A percentile compares a stretch with the other conserved stretches of the same genome.
phyloP scores from a whole-genome alignment of 768 basidiomycete genomes.

The Dendrothele bispora region DNA sequence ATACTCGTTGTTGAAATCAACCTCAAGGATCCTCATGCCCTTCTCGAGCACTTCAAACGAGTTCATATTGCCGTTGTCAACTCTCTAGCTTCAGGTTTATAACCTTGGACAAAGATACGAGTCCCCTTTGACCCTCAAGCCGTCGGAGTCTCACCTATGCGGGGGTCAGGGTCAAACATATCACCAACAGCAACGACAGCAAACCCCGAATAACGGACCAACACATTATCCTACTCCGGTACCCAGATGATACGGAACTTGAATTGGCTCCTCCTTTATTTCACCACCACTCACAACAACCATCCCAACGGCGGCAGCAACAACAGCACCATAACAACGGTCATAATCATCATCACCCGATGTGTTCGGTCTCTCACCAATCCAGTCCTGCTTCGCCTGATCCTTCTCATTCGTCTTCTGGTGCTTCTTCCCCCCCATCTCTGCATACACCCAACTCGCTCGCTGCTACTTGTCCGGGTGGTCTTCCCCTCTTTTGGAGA shows the following conservation, averaged over 20 bases:
- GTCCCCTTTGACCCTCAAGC: slow-evolving; percentile 43
- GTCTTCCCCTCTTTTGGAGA: background rate
- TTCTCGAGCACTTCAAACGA: slow-evolving; percentile 92
- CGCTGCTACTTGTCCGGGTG: slow-evolving; percentile 7
- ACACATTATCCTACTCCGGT: slow-evolving; percentile 43
- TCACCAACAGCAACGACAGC: slow-evolving; percentile 26
- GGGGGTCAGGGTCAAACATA: slow-evolving; percentile 21
- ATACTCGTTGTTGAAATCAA: slow-evolving; percentile 86
- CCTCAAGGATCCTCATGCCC: slow-evolving; percentile 73
- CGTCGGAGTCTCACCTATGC: slow-evolving; percentile 17
- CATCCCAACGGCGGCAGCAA: too few species aligned
- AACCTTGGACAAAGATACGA: slow-evolving; percentile 37
- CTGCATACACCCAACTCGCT: slow-evolving; percentile 39
- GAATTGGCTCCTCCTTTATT: slow-evolving; percentile 55
- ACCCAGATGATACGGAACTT: slow-evolving; percentile 82
- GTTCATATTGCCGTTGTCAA: slow-evolving; percentile 79
- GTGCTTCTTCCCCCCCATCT: slow-evolving; percentile 54
- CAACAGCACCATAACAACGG: too few species aligned
- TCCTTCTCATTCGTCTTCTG: slow-evolving; percentile 39
- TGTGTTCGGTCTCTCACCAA: slow-evolving; percentile 25
- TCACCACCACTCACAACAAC: too few species aligned
- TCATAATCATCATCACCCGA: slow-evolving; percentile 27
- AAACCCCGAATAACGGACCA: slow-evolving; percentile 1
- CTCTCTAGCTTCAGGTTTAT: slow-evolving; percentile 34
- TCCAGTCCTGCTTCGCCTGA: slow-evolving; percentile 43